Conservation (phyloP, 371 early-diverging fungal genomes). For the Mucor indicus region DNA sequence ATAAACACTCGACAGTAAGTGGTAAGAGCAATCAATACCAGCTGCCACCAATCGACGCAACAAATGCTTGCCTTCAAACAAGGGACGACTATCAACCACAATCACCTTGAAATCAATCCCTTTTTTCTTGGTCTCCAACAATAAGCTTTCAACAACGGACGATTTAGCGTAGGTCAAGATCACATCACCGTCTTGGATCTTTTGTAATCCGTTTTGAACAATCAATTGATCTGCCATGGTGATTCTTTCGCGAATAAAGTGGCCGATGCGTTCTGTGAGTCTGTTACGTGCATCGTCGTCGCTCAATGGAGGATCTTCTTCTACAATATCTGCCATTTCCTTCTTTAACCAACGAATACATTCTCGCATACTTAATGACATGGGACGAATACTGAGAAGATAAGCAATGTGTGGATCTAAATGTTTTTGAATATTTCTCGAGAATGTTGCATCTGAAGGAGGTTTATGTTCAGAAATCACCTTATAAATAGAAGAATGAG, state of each 20-base stretch:
- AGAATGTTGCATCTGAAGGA: constrained; percentile 80
- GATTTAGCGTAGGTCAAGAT: constrained; percentile 90
- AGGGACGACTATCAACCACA: constrained; percentile 91
- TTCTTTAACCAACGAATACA: constrained; percentile 91
- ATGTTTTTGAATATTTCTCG: constrained; percentile 80
- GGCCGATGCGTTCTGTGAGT: constrained; percentile 75
- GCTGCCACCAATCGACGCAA: constrained; percentile 60
- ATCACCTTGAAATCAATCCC: constrained; percentile 89
- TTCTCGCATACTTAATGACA: constrained; percentile 93
- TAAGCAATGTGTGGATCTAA: constrained; percentile 90
- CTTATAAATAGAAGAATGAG: constrained; percentile 36
- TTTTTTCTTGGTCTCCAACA: constrained; percentile 74
- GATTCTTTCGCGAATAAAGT: constrained; percentile 91
- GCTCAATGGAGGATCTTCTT: constrained; percentile 57
- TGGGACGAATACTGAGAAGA: constrained; percentile 75
- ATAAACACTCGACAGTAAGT: constrained; percentile 62
- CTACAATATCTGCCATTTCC: constrained; percentile 69
- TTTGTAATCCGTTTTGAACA: constrained; percentile 74
- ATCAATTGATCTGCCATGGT: constrained; percentile 81
- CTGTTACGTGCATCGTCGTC: constrained; percentile 68
- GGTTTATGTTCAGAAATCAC: constrained; percentile 91
- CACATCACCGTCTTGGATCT: constrained; percentile 94
- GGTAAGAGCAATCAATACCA: constrained; percentile 79
- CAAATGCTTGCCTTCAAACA: constrained; percentile 80
- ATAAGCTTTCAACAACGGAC: constrained; percentile 76